Base-by-base conservation (phyloP, 148 eudicot species). In the Spergularia bocconei region DNA sequence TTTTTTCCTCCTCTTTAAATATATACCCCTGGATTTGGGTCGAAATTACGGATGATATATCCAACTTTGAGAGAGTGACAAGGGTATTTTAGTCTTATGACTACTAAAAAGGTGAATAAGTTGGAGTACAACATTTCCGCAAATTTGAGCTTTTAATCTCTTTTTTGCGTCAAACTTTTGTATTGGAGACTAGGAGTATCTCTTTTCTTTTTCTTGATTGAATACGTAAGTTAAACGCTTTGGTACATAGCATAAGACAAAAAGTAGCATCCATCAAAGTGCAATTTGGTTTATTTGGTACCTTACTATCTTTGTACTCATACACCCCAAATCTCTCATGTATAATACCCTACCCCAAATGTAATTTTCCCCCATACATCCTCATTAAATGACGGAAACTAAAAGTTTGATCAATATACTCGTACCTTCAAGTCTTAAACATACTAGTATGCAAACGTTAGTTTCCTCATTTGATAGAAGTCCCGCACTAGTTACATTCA, bases 191-290 rank as follows among this genome's bases (percentile, higher is more conserved):
- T 20, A 51, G 38, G 53, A 59, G 54, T 54, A 67, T 66, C 70
- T 58, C 36, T 23, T 23, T 23, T 23, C 25, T 29, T 48, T 51
- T 13, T 5, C 15, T 58, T 61, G 62, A 47, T 61, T 79, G 75
- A 23, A 75, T 75, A 29, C 52, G 75, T 70, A 63, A 29, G 70
- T 4, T 29, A 56, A 69, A 75, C 33, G 75, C 63, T 39, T 69
- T 75, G 60, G 75, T 63, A 39, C 82, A 55, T 66, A 25, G 58
- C 72, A 67, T 73, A 59, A 78, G 77, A 73, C 77, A 78, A 69
- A 59, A 73, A 67, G 73, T 59, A 47, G 73, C 62, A 68, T 73
- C 16, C 81, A 78, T 71, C 72, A 48, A 68, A 66, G 50, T 64
- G 67, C 60, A 72, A 66, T 41, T 47, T 47, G 36, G 38, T 73